Evolutionary conservation across 169 alveolate species (phyloP), one percentile per base, ranked within the genome.

Genomic region (Cryptosporidium felis): DNA sequence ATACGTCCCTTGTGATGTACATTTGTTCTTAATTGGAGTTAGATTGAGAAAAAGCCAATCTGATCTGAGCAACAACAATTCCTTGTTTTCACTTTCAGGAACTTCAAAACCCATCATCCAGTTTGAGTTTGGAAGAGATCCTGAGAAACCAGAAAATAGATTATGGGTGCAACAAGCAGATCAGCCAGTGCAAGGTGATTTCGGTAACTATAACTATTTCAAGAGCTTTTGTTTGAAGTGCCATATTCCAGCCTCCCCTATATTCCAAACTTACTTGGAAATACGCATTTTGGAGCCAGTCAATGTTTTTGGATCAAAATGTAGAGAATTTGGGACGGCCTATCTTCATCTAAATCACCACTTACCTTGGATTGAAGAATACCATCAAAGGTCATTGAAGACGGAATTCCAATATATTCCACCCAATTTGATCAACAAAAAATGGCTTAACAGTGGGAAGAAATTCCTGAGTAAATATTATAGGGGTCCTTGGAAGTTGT

Each of bases 111-210:
- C 85, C 21, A 49, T 74, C 12, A 53, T 74, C 18, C 85, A 74
- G 21, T 74, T 74, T 53, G 85, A 74, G 40, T 74, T 74, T 74
- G 85, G 85, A 5, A 74, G 85, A 30, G 85, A 74, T 53, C 85
- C 85, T 21, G 85, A 74, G 23, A 74, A 53, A n/a, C 85, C 85
- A 18, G 85, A 74, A 58, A 74, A 74, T 74, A 49, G 85, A 23
- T 53, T 74, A 58, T 74, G 85, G 85, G 14, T 74, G 38, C 74
- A 74, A 23, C 85, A 74, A 74, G 85, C 85, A n/a, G 56, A 42
- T 38, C 60, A 74, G 40, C 85, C 85, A 34, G 8, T 56, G 32
- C 34, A 16, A 53, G 67, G 61, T 32, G 85, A 74, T 53, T 49
- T 67, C 9, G 85, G 85, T 0, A 74, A 74, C 12, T 74, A 74